Evolutionary conservation across 1,284 basidiomycete genomes (phyloP).

Genomic region (Fistulinella staudtii): DNA sequence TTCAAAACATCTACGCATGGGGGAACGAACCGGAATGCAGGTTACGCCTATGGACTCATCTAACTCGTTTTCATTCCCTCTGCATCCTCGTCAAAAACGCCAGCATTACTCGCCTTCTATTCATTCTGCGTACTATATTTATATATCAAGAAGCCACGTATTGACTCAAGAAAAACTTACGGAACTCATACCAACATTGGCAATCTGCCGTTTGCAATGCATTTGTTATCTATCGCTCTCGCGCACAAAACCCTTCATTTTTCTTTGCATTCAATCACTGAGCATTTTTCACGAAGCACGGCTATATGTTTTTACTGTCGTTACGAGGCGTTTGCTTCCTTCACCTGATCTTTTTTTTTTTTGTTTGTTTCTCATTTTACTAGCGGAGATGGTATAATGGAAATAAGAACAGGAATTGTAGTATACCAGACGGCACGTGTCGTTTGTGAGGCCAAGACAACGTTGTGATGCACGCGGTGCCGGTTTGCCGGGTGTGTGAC

Average conservation of each 20-base stretch:
- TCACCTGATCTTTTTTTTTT: conserved; percentile 2
- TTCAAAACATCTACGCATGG: conserved; percentile 2
- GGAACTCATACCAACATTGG: conserved; percentile 35
- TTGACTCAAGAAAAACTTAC: conserved; percentile 30
- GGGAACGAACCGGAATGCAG: conserved; percentile 19
- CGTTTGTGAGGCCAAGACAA: not conserved
- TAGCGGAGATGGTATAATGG: conserved; percentile 13
- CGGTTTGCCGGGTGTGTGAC: conserved; percentile 4
- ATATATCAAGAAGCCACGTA: conserved; percentile 34
- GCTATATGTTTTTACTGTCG: conserved; percentile 18
- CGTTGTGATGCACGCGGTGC: conserved; percentile 8
- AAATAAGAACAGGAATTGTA: not conserved
- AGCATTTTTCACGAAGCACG: conserved; percentile 29
- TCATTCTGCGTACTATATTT: conserved; percentile 36
- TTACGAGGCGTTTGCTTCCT: conserved; percentile 9
- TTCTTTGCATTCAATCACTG: conserved; percentile 23
- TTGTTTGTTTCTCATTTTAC: no score
- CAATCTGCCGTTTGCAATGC: conserved; percentile 27
- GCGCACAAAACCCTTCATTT: conserved; percentile 24
- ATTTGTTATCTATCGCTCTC: conserved; percentile 35
- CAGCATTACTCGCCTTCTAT: conserved; percentile 29
- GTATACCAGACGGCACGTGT: not conserved
- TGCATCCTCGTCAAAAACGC: conserved; percentile 27
- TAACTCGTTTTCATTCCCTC: conserved; percentile 11
- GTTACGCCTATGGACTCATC: conserved; percentile 26